Conservation (phyloP, 2,329 filamentous ascomycete genomes). For the Rutstroemia sp. region DNA sequence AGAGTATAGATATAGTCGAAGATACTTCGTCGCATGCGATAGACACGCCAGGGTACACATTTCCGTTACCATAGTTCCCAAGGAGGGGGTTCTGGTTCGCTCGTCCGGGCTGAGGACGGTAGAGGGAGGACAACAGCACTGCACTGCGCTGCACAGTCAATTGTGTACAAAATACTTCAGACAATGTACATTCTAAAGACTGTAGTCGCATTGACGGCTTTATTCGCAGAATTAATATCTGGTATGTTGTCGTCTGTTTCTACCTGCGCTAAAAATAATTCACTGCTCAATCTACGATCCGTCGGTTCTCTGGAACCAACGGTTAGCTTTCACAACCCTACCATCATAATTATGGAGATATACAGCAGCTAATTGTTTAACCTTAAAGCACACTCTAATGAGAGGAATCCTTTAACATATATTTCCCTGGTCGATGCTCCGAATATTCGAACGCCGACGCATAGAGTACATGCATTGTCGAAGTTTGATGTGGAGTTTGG, state of each 20-base stretch:
- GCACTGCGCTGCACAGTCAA: background rate
- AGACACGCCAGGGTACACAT: too few relatives aligned
- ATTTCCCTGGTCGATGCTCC: conserved; percentile 68
- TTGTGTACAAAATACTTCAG: background rate
- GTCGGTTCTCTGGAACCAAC: background rate
- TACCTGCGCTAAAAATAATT: background rate
- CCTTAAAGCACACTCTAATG: conserved; percentile 56
- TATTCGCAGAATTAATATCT: conserved; percentile 15
- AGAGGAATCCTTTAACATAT: conserved; percentile 69
- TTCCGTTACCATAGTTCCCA: too few relatives aligned
- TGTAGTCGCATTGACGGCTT: conserved; percentile 18
- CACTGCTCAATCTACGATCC: too few relatives aligned
- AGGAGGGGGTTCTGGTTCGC: too few relatives aligned
- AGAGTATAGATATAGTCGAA: too few relatives aligned
- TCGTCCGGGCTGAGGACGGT: background rate
- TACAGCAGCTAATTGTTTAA: conserved; percentile 5
- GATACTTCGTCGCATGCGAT: too few relatives aligned
- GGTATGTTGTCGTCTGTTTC: background rate
- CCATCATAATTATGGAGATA: background rate
- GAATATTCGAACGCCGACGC: conserved; percentile 68
- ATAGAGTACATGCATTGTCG: conserved; percentile 72
- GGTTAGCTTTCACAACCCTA: background rate
- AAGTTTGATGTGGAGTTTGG: conserved; percentile 80
- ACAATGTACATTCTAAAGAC: conserved; percentile 23
- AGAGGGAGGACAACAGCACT: conserved; percentile 2